Percentiles rank a stretch among this genome's conserved stretches.
These are phyloP conservation scores for Schizophyllum amplum DNA, from an alignment of 1,284 basidiomycete genomes.

Conservation along the genomic window DNA sequence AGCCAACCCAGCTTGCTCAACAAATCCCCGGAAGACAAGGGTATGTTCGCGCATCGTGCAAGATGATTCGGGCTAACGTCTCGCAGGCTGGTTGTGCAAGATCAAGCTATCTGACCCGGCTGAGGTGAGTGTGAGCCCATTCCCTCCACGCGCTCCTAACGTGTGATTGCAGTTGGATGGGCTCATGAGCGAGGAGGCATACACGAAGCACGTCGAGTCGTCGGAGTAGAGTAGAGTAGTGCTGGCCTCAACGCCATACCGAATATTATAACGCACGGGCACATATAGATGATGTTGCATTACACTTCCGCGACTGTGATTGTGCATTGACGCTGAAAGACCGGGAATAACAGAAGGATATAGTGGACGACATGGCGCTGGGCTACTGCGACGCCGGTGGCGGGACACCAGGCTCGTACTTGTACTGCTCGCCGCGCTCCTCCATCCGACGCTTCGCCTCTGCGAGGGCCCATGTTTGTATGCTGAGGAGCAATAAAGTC, in stretches of 20 bases:
- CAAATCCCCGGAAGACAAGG: slow-evolving; percentile 81
- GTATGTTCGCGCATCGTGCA: slow-evolving; percentile 34
- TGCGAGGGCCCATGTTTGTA: slow-evolving; percentile 84
- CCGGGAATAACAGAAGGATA: slow-evolving; percentile 6
- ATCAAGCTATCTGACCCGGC: slow-evolving; percentile 74
- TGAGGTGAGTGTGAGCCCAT: slow-evolving; percentile 42
- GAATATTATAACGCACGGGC: not conserved
- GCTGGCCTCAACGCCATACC: not conserved
- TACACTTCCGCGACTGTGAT: slow-evolving; percentile 5
- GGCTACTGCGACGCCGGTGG: slow-evolving; percentile 14
- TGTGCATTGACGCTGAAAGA: slow-evolving; percentile 8
- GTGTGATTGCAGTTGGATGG: slow-evolving; percentile 48
- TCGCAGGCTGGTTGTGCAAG: slow-evolving; percentile 93
- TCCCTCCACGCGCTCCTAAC: not conserved
- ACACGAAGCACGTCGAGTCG: slow-evolving; percentile 59
- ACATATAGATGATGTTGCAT: not conserved
- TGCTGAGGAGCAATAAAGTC: slow-evolving; percentile 34
- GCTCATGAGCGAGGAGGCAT: slow-evolving; percentile 73
- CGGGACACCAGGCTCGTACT: slow-evolving; percentile 48
- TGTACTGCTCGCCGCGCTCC: slow-evolving; percentile 77
- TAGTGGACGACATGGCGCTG: slow-evolving; percentile 3
- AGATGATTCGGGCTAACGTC: not conserved
- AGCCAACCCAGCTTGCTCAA: slow-evolving; percentile 79
- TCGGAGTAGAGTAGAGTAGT: not conserved
- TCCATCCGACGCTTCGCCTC: slow-evolving; percentile 85